Evolutionary conservation across 2,329 filamentous ascomycete genomes (phyloP).

Genomic region (Aureobasidium subglaciale): DNA sequence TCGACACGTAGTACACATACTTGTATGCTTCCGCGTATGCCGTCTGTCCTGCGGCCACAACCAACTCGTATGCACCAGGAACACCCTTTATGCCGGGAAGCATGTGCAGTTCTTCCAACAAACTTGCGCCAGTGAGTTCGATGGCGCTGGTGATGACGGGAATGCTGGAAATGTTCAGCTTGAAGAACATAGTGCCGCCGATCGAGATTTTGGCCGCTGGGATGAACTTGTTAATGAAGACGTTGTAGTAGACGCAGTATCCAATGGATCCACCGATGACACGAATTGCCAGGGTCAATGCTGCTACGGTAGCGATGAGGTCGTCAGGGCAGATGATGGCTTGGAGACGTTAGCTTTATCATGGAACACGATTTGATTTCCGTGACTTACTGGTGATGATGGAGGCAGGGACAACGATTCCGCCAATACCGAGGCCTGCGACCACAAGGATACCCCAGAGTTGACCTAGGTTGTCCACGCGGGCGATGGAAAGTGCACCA

Average conservation of each 20-base stretch:
- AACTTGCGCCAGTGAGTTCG: conserved; percentile 45
- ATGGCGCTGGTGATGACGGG: conserved; percentile 45
- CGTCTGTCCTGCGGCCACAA: conserved; percentile 50
- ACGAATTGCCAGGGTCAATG: conserved; percentile 62
- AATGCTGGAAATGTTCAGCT: conserved; percentile 44
- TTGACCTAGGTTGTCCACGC: conserved; percentile 29
- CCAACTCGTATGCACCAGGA: conserved; percentile 41
- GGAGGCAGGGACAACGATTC: conserved; percentile 59
- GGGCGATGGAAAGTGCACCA: conserved; percentile 27
- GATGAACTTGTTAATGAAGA: conserved; percentile 44
- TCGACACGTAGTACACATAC: conserved; percentile 56
- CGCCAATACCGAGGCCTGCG: conserved; percentile 58
- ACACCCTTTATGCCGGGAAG: conserved; percentile 49
- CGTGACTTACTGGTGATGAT: conserved; percentile 44
- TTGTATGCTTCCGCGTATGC: conserved; percentile 54
- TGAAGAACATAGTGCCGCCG: conserved; percentile 42
- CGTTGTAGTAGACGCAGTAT: conserved; percentile 43
- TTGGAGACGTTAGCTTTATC: background rate
- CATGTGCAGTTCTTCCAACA: conserved; percentile 42
- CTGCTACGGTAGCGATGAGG: conserved; percentile 61
- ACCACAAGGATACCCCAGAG: conserved; percentile 54
- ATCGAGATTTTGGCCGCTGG: conserved; percentile 42
- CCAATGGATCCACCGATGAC: conserved; percentile 60
- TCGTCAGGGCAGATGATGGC: conserved; percentile 63
- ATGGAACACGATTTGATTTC: background rate